Base-by-base conservation (phyloP, 768 basidiomycete genomes). In the Panaeolus cyanescens region DNA sequence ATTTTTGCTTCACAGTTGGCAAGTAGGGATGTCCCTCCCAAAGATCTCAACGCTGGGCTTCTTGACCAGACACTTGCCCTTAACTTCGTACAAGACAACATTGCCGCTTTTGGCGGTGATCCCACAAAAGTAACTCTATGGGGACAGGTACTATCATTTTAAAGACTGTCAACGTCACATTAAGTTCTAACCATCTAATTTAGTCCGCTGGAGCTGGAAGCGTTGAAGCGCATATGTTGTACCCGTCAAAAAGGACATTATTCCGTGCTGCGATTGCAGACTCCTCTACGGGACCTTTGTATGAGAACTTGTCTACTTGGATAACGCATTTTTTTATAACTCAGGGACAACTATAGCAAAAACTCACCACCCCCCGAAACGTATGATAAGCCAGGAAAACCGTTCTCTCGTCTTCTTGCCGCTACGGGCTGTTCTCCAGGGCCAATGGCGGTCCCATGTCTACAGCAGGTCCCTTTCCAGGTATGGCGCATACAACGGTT, bases 51-150 rank as follows among this genome's bases (percentile, higher is more conserved):
- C 63, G 79, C 79, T 2, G 88, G 88, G 13, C 72, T 90, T 15
- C 75, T 73, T 32, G 90, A 92, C 68, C 87, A 90, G 70, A 74
- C 79, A 1, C 75, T 78, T 32, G 87, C 87, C 0, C 71, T 92
- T 0, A 64, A 74, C 15, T 91, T 89, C 70, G 72, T 91, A 1
- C 82, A 88, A 62, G 75, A 86, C 19, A 88, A 91, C 65, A 85
- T 90, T n/a, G 80, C 75, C 2, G 79, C 79, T 2, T 91, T 91
- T 66, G 88, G 88, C 15, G 89, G 89, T 1, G 84, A 89, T 70
- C 82, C 83, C 15, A 64, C 71, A 8, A 88, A 86, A 73, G 85
- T 79, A 67, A 32, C 84, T 13, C 83, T 83, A 15, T 85, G 83
- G 83, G 84, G 83, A 1, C 82, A 83, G 72, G 83, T 82, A 62